Evolutionary conservation across 768 basidiomycete species (phyloP).

Genomic region (Porpolomopsis calyptriformis): DNA sequence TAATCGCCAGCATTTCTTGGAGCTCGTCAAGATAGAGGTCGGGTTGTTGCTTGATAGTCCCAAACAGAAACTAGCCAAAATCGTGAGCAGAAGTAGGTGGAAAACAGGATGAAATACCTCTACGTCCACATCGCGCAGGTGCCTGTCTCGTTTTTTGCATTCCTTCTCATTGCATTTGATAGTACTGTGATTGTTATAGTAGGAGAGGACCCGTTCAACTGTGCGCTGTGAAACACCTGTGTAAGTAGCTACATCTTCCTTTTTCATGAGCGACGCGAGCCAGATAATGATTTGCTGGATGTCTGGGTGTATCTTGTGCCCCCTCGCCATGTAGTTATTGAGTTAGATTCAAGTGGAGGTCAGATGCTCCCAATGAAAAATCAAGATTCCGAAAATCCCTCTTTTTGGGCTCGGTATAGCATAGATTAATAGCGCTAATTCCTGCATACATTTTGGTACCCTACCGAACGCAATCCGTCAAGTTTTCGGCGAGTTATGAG

Average conservation of each 20-base stretch:
- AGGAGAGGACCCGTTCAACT: neutral
- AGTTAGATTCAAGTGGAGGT: neutral
- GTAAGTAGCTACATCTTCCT: neutral
- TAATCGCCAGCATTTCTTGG: constrained; percentile 12
- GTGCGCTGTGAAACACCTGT: neutral
- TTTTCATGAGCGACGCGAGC: neutral
- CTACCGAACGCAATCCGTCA: neutral
- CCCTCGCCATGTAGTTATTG: neutral
- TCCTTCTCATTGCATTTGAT: constrained; percentile 4
- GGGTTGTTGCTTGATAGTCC: constrained; percentile 11
- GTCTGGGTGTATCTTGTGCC: neutral
- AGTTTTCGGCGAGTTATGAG: neutral
- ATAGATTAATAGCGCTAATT: neutral
- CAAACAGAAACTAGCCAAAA: constrained; percentile 13
- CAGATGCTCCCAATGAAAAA: neutral
- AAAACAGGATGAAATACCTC: constrained; percentile 2
- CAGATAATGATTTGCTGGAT: neutral
- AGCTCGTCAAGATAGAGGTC: constrained; percentile 16
- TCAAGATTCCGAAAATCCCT: neutral
- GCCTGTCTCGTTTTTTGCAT: neutral
- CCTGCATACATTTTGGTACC: neutral
- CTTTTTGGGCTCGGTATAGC: neutral
- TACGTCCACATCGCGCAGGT: constrained; percentile 6
- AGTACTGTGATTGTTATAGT: neutral
- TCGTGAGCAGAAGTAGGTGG: neutral